These are phyloP conservation scores for Sporisorium sorghi DNA, from an alignment of 1,284 basidiomycete species.

Conservation along the genomic window DNA sequence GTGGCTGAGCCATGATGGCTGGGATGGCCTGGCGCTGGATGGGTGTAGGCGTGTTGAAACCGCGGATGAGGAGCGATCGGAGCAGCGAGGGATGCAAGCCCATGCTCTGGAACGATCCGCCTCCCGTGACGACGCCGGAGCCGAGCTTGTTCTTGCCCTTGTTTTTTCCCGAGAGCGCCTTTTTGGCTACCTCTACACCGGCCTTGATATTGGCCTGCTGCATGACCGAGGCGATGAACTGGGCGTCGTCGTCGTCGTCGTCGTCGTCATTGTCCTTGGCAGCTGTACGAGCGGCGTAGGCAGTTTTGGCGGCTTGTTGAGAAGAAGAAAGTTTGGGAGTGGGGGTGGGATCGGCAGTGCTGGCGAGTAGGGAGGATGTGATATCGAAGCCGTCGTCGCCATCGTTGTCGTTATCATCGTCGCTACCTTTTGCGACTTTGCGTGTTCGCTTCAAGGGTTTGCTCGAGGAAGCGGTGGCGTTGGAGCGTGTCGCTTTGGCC, in stretches of 20 bases:
- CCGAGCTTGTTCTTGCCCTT: conserved; percentile 61
- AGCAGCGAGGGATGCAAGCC: conserved; percentile 82
- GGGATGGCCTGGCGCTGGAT: conserved; percentile 94
- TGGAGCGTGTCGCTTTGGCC: conserved; percentile 13
- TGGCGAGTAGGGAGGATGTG: conserved; percentile 33
- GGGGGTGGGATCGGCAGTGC: conserved; percentile 14
- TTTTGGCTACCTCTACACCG: conserved; percentile 62
- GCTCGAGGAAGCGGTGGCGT: conserved; percentile 36
- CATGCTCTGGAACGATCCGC: conserved; percentile 68
- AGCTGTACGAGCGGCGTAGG: conserved; percentile 16
- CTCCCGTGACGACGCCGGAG: conserved; percentile 61
- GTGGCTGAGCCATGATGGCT: conserved; percentile 82
- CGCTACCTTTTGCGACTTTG: conserved; percentile 10
- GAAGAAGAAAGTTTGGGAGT: conserved; percentile 12
- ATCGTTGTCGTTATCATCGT: conserved; percentile 20
- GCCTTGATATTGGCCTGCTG: conserved; percentile 66
- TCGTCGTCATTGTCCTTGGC: conserved; percentile 53
- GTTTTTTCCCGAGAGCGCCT: conserved; percentile 46
- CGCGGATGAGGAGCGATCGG: conserved; percentile 87
- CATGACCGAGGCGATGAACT: conserved; percentile 65
- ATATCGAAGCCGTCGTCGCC: conserved; percentile 46
- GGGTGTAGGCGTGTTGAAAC: conserved; percentile 93
- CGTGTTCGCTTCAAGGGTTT: conserved; percentile 16
- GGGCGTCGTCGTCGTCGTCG: conserved; percentile 64
- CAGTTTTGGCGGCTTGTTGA: conserved; percentile 11